Evolutionary conservation across 192 early-diverging fungal species (phyloP).

Genomic region (Piromyces finnis): DNA sequence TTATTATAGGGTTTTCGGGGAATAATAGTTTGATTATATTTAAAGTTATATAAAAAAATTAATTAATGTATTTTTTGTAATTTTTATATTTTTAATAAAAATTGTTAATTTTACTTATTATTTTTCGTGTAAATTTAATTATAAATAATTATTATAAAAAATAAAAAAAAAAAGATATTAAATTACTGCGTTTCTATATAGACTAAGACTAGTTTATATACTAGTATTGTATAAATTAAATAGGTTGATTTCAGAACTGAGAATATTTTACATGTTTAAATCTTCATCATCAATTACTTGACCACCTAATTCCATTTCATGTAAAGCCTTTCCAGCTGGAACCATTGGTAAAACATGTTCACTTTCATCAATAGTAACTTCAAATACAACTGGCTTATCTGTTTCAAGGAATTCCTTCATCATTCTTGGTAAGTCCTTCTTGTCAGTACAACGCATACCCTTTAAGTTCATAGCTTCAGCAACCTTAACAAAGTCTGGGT

Average conservation of each 20-base stretch:
- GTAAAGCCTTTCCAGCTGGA: constrained; percentile 77
- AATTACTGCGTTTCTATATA: background rate
- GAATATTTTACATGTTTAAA: background rate
- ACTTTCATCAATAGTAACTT: constrained; percentile 72
- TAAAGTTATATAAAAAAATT: too few species aligned
- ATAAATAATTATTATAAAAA: background rate
- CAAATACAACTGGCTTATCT: constrained; percentile 74
- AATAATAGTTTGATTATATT: too few species aligned
- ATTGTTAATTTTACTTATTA: too few species aligned
- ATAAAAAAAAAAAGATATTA: background rate
- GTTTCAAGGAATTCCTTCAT: constrained; percentile 81
- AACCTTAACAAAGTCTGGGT: constrained; percentile 96
- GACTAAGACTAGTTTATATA: background rate
- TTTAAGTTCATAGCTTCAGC: constrained; percentile 85
- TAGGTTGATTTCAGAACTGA: too few species aligned
- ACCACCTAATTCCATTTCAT: constrained; percentile 52
- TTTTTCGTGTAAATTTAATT: background rate
- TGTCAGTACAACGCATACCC: constrained; percentile 66
- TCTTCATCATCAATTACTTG: background rate
- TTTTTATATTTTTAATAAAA: too few species aligned
- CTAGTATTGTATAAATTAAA: too few species aligned
- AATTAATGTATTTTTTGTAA: too few species aligned
- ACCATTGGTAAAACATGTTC: constrained; percentile 98
- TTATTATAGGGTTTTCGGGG: too few species aligned
- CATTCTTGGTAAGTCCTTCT: constrained; percentile 62